A percentile compares a stretch with the other conserved stretches of the same genome.
These are phyloP conservation scores for Rusavskia elegans DNA, from an alignment of 495 filamentous ascomycete species.

Conservation along the genomic window DNA sequence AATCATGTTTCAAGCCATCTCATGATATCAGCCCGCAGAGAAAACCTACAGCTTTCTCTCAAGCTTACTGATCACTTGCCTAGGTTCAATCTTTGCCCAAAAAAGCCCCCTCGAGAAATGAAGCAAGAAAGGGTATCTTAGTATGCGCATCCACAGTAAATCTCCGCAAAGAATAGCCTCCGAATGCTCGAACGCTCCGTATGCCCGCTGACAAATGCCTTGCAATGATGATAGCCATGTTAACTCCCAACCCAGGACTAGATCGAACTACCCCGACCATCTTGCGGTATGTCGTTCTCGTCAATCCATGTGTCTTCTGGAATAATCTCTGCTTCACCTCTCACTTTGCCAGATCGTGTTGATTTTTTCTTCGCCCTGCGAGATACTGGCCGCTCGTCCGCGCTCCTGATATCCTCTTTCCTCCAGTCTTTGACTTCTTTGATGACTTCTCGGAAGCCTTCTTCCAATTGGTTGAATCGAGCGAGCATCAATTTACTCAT, in stretches of 20 bases:
- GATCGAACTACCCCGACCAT: conserved; percentile 4
- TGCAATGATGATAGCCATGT: too few relatives aligned
- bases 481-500: conserved; percentile 77
- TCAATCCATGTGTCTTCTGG: conserved; percentile 3
- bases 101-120: too few relatives aligned
- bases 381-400: conserved; percentile 1
- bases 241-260: not conserved
- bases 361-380: conserved; percentile 7
- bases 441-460: conserved; percentile 66
- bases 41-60: too few relatives aligned
- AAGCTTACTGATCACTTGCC: too few relatives aligned
- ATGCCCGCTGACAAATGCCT: too few relatives aligned
- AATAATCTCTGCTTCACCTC: conserved; percentile 5
- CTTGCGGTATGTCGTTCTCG: conserved; percentile 2
- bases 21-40: too few relatives aligned
- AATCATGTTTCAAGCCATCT: too few relatives aligned
- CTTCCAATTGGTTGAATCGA: conserved; percentile 80
- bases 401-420: conserved; percentile 11
- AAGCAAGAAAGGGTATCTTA: too few relatives aligned
- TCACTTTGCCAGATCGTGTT: conserved; percentile 7
- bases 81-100: too few relatives aligned
- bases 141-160: too few relatives aligned
- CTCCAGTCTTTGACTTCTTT: conserved; percentile 63
- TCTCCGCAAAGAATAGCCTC: too few relatives aligned
- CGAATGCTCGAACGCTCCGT: not conserved